Base-by-base conservation (phyloP, 2,329 filamentous ascomycete genomes). In the Colletotrichum aenigma region DNA sequence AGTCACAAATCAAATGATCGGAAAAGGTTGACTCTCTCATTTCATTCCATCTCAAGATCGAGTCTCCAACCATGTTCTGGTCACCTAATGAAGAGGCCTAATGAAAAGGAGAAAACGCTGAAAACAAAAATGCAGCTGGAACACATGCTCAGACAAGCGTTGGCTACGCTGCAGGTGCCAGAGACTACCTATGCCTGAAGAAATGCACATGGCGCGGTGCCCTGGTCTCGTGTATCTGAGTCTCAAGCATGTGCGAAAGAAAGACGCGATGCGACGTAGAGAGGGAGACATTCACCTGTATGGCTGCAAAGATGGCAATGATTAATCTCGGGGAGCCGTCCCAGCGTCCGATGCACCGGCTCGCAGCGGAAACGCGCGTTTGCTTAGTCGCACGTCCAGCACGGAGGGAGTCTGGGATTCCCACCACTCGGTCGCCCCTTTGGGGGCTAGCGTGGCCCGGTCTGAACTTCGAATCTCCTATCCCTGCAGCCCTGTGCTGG, bases 401-500 rank as follows among this genome's bases (percentile, higher is more conserved):
- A 48, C 43, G 43, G 43, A 66, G 71, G 36, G 60, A 62, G 72
- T 7, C 30, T 52, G 52, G 28, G 36, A 61, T 71, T 62, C 56
- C 30, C 69, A 75, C 64, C 62, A 24, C 30, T 34, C 26, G 30
- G 36, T 48, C 36, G 34, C 24, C 36, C 62, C 34, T 48, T 62
- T 64, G 28, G 65, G 62, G 32, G 21, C 16, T 21, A 36, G 61
- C 15, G n/a, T n/a, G 52, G 28, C 66, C 43, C 34, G 55, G 71
- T 56, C 65, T 56, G 30, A 55, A 55, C 52, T 55, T 32, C 71
- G 18, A 74, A 68, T 68, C 52, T 58, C 32, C 48, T 38, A 60
- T 66, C 56, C 62, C 69, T 62, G 43, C 69, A 75, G 69, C 69
- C 69, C 73, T 75, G 69, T 72, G 70, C 55, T 48, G 9, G 30